A percentile compares a stretch with the other conserved stretches of the same genome.
Conservation (phyloP, 441 rosid genomes). For the Erodium chrysanthum region DNA sequence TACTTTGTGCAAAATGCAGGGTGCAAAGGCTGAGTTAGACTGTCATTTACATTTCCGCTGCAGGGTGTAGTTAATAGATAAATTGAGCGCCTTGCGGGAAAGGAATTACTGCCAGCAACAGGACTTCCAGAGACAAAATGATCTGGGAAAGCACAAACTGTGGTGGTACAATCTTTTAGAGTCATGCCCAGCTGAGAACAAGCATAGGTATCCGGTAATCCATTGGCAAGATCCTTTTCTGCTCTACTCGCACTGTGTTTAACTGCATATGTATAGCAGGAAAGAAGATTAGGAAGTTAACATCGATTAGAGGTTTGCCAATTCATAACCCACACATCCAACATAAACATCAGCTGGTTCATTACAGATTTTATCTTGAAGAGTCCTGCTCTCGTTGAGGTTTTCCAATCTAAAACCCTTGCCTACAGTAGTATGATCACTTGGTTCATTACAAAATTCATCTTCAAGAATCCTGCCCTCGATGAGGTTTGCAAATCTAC, state of each 20-base stretch:
- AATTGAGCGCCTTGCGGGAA: not conserved
- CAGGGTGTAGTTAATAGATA: not conserved
- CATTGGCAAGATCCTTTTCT: not conserved
- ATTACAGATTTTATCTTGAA: not conserved
- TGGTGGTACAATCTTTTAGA: not conserved
- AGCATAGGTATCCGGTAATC: not conserved
- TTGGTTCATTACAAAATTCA: too few relatives aligned
- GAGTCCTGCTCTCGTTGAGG: too few relatives aligned
- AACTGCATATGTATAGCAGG: slow-evolving; percentile 1
- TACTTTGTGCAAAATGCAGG: not conserved
- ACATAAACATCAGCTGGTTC: not conserved
- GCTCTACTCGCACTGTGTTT: not conserved
- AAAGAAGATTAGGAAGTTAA: not conserved
- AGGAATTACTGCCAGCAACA: not conserved
- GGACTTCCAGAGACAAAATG: slow-evolving; percentile 3
- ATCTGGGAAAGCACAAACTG: not conserved
- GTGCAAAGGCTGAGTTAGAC: not conserved
- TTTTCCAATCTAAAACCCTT: too few relatives aligned
- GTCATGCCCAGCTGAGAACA: slow-evolving; percentile 1
- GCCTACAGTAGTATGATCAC: too few relatives aligned
- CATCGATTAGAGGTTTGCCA: not conserved
- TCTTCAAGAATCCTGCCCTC: too few relatives aligned
- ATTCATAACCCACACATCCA: not conserved
- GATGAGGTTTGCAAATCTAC: too few relatives aligned
- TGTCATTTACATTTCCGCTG: not conserved